Conservation (phyloP, 345 rosid species). For the Arabis alpina region DNA sequence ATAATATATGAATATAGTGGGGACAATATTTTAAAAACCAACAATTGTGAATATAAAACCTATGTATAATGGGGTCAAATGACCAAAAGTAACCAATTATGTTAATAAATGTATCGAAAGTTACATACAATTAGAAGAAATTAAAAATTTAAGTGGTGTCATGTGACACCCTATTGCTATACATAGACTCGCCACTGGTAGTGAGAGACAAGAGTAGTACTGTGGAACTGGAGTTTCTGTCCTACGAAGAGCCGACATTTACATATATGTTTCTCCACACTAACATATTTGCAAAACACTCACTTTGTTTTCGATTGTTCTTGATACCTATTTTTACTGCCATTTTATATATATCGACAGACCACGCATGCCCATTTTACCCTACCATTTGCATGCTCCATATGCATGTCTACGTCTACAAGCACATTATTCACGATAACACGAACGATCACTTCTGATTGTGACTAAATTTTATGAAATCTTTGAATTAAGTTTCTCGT, state of each 20-base stretch:
- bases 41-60: too few relatives aligned
- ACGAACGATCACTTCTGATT: slow-evolving; percentile 22
- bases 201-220: slow-evolving; percentile 27
- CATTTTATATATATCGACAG: neutral
- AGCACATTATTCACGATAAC: slow-evolving; percentile 23
- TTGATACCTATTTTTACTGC: slow-evolving; percentile 2
- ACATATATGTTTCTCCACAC: slow-evolving; percentile 20
- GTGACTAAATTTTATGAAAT: slow-evolving; percentile 16
- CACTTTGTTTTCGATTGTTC: slow-evolving; percentile 17
- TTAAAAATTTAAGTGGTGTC: too few relatives aligned
- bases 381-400: slow-evolving; percentile 38
- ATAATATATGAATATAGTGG: too few relatives aligned
- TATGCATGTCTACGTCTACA: slow-evolving; percentile 32
- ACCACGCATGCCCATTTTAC: slow-evolving; percentile 37
- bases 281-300: slow-evolving; percentile 31
- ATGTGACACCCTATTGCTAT: too few relatives aligned
- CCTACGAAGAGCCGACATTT: slow-evolving; percentile 29
- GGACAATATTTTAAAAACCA: too few relatives aligned
- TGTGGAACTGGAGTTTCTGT: slow-evolving; percentile 23
- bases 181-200: too few relatives aligned
- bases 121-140: too few relatives aligned
- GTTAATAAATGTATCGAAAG: too few relatives aligned
- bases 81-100: too few relatives aligned
- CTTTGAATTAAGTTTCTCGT: neutral
- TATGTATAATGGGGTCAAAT: too few relatives aligned